These are phyloP conservation scores for Sindora glabra DNA, from an alignment of 306 rosid species.

Conservation along the genomic window DNA sequence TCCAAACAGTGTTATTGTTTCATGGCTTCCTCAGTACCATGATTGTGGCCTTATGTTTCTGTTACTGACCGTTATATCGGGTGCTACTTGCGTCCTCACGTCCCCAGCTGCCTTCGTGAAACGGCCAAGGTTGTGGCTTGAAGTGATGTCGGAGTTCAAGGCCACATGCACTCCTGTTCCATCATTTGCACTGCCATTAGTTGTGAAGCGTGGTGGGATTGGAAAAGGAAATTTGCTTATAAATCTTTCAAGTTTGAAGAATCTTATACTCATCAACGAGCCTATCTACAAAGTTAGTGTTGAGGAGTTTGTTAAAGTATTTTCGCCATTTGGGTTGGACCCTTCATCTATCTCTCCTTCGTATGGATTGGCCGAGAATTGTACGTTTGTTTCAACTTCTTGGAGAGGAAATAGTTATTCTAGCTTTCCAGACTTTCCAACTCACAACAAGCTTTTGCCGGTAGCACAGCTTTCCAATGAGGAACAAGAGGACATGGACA, in stretches of 20 bases:
- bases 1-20: slow-evolving; percentile 51
- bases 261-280: slow-evolving; percentile 67
- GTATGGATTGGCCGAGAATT: slow-evolving; percentile 78
- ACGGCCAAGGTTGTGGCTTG: slow-evolving; percentile 67
- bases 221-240: slow-evolving; percentile 23
- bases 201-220: slow-evolving; percentile 50
- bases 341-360: slow-evolving; percentile 56
- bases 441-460: slow-evolving; percentile 54
- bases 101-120: slow-evolving; percentile 50
- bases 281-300: slow-evolving; percentile 47
- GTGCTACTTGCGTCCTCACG: slow-evolving; percentile 56
- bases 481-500: slow-evolving; percentile 44
- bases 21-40: slow-evolving; percentile 88
- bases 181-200: slow-evolving; percentile 61
- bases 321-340: slow-evolving; percentile 46
- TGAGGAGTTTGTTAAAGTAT: slow-evolving; percentile 41
- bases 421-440: slow-evolving; percentile 34
- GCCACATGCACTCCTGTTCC: slow-evolving; percentile 85
- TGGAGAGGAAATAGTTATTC: slow-evolving; percentile 28
- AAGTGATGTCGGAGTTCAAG: slow-evolving; percentile 45
- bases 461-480: slow-evolving; percentile 38
- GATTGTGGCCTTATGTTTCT: slow-evolving; percentile 86
- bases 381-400: slow-evolving; percentile 78
- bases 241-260: slow-evolving; percentile 35
- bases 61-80: slow-evolving; percentile 53